Evolutionary conservation across 2,329 filamentous ascomycete species (phyloP), one percentile per base, ranked within the genome.

Genomic region (Cladosporium sp.): DNA sequence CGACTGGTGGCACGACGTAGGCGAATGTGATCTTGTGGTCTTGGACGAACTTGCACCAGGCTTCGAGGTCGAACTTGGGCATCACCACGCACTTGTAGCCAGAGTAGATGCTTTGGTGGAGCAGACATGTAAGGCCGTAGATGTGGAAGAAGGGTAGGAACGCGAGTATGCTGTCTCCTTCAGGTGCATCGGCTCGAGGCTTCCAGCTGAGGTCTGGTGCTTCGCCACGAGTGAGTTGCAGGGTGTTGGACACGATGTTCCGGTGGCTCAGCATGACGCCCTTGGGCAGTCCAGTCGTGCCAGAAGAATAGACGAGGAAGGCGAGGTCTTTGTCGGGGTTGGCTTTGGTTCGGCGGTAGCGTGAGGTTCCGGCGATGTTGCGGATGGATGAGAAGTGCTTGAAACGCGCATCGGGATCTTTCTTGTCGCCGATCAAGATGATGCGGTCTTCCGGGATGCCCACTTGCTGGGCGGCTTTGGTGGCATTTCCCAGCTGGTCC

Each of bases 81-180:
- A 95, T 84, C 9, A 92, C 81, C 2, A 90, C 72, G 0, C 85
- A 75, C 50, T 82, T 76, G 45, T 84, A 73, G 6, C 88, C 89
- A 18, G 74, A 73, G 67, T 83, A 83, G 11, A 89, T 69, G 29
- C 82, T 73, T 61, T 84, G 77, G 55, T 93, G 82, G 29, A 95
- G 75, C 36, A 90, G 79, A 59, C 81, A 85, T 11, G 83, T 87
- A 19, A 95, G 78, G 7, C 86, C 86, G 63, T 95, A 96, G 56
- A 95, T 91, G 65, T 96, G 90, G 71, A 90, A 96, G 68, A 96
- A 93, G 0, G 91, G 91, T 9, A 96, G 69, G 52, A 95, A 85
- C 1, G 87, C 88, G 6, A 96, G 69, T 24, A 93, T 73, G 53
- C 79, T 82, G 64, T 96, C 91, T 7, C 82, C 82, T 61, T 80